Evolutionary conservation across 2,329 filamentous ascomycete genomes (phyloP), one percentile per base, ranked within the genome.

Genomic region (Sporothrix pallida): DNA sequence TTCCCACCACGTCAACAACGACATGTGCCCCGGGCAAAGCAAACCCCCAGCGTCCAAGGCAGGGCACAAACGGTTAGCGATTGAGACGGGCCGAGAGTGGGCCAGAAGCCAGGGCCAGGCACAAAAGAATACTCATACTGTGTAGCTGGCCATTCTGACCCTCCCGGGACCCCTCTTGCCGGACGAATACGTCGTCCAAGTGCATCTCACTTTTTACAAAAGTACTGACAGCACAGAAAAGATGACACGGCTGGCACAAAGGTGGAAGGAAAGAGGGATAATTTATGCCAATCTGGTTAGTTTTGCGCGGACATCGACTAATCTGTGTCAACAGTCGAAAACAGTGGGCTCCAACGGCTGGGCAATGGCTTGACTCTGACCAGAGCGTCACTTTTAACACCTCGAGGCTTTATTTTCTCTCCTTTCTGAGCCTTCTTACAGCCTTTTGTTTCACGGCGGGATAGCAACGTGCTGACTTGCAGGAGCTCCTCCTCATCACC

Each of bases 231-330:
- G 31, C 31, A 17, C 17, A 63, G 17, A 4, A 44, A 20, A 46
- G 46, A n/a, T 37, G 37, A 17, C 60, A 44, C 60, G 37, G 37
- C 60, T 44, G 37, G 17, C 31, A 63, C 17, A 13, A n/a, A 63
- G 60, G 42, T 44, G 60, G 37, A 31, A 31, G 12, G 8, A n/a
- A 69, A n/a, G 12, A 42, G 67, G 31, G 48, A 42, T 56, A 56
- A 23, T 56, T 44, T 15, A 23, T 56, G 67, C 67, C 5, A 56
- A 70, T 54, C 48, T 42, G 67, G 50, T 56, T 70, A 44, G 65
- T 54, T 56, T 70, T 70, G 67, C 67, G 65, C 65, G 67, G 67
- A 23, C 37, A 23, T 44, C 68, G 31, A 70, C 50, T 26, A 54
- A 56, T 26, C 20, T 37, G 31, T 37, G 31, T 5, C 31, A 37